Evolutionary conservation across 306 rosid species (phyloP), one percentile per base, ranked within the genome.

Genomic region (Gillenia trifoliata): DNA sequence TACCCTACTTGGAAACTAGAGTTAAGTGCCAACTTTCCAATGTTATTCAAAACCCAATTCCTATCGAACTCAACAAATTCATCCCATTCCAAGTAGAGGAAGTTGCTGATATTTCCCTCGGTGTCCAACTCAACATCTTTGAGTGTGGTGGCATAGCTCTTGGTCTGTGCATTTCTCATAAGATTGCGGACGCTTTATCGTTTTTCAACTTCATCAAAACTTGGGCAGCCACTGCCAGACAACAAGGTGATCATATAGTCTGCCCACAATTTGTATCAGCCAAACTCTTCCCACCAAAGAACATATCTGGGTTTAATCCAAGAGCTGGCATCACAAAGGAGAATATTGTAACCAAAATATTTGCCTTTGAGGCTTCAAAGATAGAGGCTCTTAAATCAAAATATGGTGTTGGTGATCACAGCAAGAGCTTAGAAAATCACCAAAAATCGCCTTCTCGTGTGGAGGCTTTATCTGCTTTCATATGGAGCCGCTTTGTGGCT

Each of bases 61-160:
- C 88, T 0, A 29, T 23, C 6, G 86, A 85, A 49, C 88, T 91
- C 25, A 77, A 84, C 73, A 69, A 70, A 38, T 63, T 88, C 20
- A 50, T 87, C 30, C 89, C 93, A 13, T 87, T 83, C 52, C 78
- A 84, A 59, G 47, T 86, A 2, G 81, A 85, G 5, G 66, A 75
- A 3, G 54, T 73, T 77, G 75, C 85, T 3, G 81, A 84, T 9
- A 25, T 75, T 55, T 17, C 56, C 12, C 82, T 91, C 29, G 88
- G 90, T 3, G 80, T 86, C 66, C 96, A 87, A 59, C 74, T 91
- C 40, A 86, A 82, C 38, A 71, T 80, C 5, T 88, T 91, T 5
- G 81, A 79, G 0, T 83, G 89, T 64, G 93, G 89, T 1, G 90
- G 93, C 2, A 70, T 91, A 22, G 89, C 89, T 4, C 40, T 91